phyloP scores from a whole-genome alignment of 352 stramenopile species.

The Phytophthora tubulina region DNA sequence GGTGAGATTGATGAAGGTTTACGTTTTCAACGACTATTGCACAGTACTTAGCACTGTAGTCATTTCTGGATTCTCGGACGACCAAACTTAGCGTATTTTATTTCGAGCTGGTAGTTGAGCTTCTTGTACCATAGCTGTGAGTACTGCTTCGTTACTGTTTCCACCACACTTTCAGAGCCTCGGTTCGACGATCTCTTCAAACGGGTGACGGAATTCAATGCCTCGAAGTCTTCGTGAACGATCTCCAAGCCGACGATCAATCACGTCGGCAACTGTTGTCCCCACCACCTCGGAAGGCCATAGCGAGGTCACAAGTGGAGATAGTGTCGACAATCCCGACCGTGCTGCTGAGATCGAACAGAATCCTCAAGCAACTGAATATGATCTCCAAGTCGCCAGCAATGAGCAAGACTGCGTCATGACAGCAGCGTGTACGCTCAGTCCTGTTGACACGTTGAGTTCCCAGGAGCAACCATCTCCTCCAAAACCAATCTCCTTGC shows the following conservation, averaged over 20 bases:
- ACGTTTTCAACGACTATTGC: too few relatives aligned
- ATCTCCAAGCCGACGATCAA: slow-evolving; percentile 5
- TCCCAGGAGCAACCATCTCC: neutral
- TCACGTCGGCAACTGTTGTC: slow-evolving; percentile 14
- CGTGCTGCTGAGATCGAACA: neutral
- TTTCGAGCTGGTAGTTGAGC: too few relatives aligned
- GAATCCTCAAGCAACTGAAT: neutral
- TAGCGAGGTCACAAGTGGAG: neutral
- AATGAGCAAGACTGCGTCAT: neutral
- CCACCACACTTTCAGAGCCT: too few relatives aligned
- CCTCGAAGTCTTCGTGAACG: neutral
- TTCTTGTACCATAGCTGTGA: too few relatives aligned
- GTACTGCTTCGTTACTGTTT: too few relatives aligned
- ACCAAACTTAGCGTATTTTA: too few relatives aligned
- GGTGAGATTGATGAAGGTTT: too few relatives aligned
- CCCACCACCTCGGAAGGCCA: neutral
- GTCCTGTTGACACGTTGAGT: neutral
- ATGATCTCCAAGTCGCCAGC: neutral
- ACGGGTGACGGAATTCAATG: neutral
- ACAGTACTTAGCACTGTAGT: too few relatives aligned
- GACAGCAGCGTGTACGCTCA: neutral
- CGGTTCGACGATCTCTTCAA: too few relatives aligned
- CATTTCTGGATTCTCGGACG: too few relatives aligned
- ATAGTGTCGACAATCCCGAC: neutral
- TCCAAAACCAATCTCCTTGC: slow-evolving; percentile 2